Base-by-base conservation (phyloP, 257 asterid species). In the Plantago ovata region DNA sequence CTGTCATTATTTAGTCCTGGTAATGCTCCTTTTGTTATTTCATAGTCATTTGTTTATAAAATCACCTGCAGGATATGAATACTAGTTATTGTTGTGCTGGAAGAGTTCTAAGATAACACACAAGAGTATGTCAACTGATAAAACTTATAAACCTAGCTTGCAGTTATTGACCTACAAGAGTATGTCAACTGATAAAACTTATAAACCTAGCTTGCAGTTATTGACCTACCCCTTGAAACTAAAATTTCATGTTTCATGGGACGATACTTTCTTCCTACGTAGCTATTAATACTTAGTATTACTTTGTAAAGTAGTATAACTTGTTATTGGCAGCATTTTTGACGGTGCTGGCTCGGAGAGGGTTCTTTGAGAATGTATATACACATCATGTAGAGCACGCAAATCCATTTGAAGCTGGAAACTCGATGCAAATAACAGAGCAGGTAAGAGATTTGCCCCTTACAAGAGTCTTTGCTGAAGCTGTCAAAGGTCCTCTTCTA, bases 401-500 rank as follows among this genome's bases (percentile, higher is more conserved):
- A 65, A 68, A 71, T 64, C 58, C 74, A 61, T 74, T 72, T 67
- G 81, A 72, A 66, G 82, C 64, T 56, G 87, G 79, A 73, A 79
- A 68, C 71, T 74, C 78, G 67, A 66, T 75, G 80, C 89, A 75
- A 64, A 85, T 70, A 51, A 54, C 76, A 55, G 94, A 85, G 46
- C 68, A 71, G 20, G 70, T 47, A 21, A 60, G 55, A 44, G 83
- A 79, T 67, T 79, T 68, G 52, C 78, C 78, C 48, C 64, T 83
- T 42, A 67, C 86, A 54, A 85, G 70, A 73, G 73, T 88, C 81
- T 92, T 88, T 84, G 95, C 95, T 41, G 97, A 92, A 83, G 98
- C 98, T 40, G 81, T 92, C 69, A 88, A 92, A 74, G 97, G 82
- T 39, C 85, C 98, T 61, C 74, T 92, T 65, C 94, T 92, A 77